Base-by-base conservation (phyloP, 2,329 filamentous ascomycete species). In the Phialocephala subalpina region DNA sequence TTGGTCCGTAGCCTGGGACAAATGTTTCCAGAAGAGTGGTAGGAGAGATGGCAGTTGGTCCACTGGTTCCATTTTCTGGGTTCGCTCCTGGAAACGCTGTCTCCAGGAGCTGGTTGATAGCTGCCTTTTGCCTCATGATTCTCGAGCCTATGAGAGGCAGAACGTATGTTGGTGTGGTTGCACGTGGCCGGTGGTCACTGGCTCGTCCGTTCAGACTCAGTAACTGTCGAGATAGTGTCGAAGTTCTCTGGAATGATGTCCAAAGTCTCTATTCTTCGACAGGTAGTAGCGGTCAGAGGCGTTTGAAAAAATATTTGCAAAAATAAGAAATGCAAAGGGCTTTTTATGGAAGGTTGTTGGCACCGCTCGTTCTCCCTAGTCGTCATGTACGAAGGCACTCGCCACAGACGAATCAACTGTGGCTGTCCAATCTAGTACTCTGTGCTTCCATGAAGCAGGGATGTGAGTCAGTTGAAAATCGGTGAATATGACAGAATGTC, bases 1-100 rank as follows among this genome's bases (percentile, higher is more conserved):
- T 73, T 12, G 71, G 69, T 11, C 71, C 70, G 67, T 77, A 77
- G 22, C 75, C 75, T 2, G 75, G 75, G 40, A 77, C 73, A 64
- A 77, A 73, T 2, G 72, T 70, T 45, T 77, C 75, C 5, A 77
- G 67, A 12, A 74, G 67, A 14, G 67, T 72, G 33, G 70, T 72
- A 22, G 73, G 70, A 12, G 71, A 69, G n/a, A 59, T 49, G 16
- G 29, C 42, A 27, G 65, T 63, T 2, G 2, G 7, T 12, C 64
- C n/a, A 59, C 68, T 64, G 22, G 53, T 60, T 12, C 22, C 52
- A 49, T 67, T 69, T 47, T 25, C 65, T 27, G 63, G 20, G 12
- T 27, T 53, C 25, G 53, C 35, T 57, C 35, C 53, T 29, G 68
- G 67, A 58, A 70, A 72, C 4, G 68, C 68, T 38, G 67, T 66